A percentile compares a stretch with the other conserved stretches of the same genome.
phyloP scores from a whole-genome alignment of 768 basidiomycete species.

The Lactarius vividus region DNA sequence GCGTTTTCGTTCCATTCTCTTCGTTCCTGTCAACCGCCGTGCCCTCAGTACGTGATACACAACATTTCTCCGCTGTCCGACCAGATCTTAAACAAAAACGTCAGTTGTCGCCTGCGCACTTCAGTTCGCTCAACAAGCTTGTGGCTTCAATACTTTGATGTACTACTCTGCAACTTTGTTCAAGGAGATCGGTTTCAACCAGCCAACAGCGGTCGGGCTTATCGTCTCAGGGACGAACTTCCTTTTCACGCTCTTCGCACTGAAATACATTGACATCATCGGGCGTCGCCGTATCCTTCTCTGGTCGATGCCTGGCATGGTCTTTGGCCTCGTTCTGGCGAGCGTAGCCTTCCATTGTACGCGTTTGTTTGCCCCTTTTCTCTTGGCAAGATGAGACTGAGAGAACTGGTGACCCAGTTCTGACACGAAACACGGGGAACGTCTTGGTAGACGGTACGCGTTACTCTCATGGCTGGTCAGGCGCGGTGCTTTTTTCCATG shows the following conservation, averaged over 20 bases:
- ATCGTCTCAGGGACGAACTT: conserved; percentile 80
- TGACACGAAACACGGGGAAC: conserved; percentile 61
- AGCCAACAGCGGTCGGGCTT: conserved; percentile 78
- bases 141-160: conserved; percentile 58
- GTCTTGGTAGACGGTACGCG: conserved; percentile 55
- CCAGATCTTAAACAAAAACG: not conserved
- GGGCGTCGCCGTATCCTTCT: conserved; percentile 71
- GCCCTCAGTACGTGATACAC: conserved; percentile 57
- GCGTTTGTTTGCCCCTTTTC: not conserved
- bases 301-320: conserved; percentile 70
- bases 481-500: conserved; percentile 74
- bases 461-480: conserved; percentile 62
- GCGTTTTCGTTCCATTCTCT: conserved; percentile 50
- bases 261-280: conserved; percentile 70
- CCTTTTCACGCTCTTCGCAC: conserved; percentile 70
- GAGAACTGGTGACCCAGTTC: conserved; percentile 36
- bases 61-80: not conserved
- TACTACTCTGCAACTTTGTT: conserved; percentile 71
- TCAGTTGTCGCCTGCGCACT: conserved; percentile 75
- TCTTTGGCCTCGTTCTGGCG: conserved; percentile 59
- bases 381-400: not conserved
- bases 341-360: conserved; percentile 64
- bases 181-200: conserved; percentile 75
- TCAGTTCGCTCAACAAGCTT: conserved; percentile 82
- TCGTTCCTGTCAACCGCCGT: conserved; percentile 58